Conservation (phyloP, 2,329 filamentous ascomycete species). For the Coniochaeta sp. region DNA sequence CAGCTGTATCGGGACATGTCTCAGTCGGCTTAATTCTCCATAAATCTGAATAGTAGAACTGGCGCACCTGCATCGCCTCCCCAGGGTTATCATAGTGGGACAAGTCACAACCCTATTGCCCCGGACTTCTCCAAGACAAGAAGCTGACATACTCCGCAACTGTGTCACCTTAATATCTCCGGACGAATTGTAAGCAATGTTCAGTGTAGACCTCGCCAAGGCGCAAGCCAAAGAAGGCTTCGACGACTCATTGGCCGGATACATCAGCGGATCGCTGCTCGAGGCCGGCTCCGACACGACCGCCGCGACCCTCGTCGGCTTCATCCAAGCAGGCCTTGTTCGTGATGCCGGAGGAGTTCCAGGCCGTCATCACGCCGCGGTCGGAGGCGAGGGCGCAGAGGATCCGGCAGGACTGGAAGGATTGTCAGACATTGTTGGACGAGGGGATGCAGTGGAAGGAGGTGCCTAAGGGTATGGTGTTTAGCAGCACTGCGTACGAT, state of each 20-base stretch:
- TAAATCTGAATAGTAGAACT: too few relatives aligned
- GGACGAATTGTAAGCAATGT: too few relatives aligned
- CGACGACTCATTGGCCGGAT: conserved; percentile 19
- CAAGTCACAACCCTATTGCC: too few relatives aligned
- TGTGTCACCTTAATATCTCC: too few relatives aligned
- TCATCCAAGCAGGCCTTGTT: conserved; percentile 34
- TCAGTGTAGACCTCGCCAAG: conserved; percentile 3
- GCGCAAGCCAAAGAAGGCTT: conserved; percentile 11
- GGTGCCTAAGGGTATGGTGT: background rate
- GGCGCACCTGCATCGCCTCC: too few relatives aligned
- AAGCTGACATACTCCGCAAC: too few relatives aligned
- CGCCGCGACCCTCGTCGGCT: conserved; percentile 26
- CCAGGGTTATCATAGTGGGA: too few relatives aligned
- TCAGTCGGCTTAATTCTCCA: too few relatives aligned
- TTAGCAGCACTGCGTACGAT: too few relatives aligned
- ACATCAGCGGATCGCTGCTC: conserved; percentile 23
- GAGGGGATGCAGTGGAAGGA: conserved; percentile 9
- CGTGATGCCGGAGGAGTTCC: conserved; percentile 29
- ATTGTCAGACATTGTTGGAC: conserved; percentile 6
- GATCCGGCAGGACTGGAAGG: conserved; percentile 7
- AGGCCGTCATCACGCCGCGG: conserved; percentile 23
- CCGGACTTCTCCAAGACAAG: too few relatives aligned
- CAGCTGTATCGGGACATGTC: too few relatives aligned
- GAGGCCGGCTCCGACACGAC: conserved; percentile 34
- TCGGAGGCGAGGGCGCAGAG: conserved; percentile 20